phyloP scores from a whole-genome alignment of 805 yeast genomes.

The Kazachstania taianensis region DNA sequence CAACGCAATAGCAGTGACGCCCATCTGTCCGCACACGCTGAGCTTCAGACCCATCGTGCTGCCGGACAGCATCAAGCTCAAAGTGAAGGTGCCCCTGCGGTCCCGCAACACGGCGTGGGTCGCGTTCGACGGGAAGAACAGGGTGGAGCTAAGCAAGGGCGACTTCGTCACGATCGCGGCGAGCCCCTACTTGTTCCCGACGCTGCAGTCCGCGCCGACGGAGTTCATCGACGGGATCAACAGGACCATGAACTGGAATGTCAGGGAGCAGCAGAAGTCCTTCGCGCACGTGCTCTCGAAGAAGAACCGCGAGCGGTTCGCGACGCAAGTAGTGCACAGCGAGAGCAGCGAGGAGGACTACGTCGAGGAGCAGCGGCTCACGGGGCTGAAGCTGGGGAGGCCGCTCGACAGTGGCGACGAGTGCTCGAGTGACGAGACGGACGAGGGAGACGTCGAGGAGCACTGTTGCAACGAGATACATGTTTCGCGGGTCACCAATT shows the following conservation, averaged over 20 bases:
- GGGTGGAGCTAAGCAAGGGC: constrained; percentile 72
- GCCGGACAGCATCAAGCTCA: constrained; percentile 84
- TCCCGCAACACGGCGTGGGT: constrained; percentile 92
- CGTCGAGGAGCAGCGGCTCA: constrained; percentile 8
- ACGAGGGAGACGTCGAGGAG: too few relatives aligned
- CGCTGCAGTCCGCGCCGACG: constrained; percentile 61
- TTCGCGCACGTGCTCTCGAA: constrained; percentile 33
- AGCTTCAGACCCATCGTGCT: constrained; percentile 83
- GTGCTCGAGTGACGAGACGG: background rate
- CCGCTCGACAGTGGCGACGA: background rate
- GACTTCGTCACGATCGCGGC: constrained; percentile 79
- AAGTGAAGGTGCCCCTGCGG: constrained; percentile 67
- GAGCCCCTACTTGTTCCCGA: constrained; percentile 85
- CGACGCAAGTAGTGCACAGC: constrained; percentile 4
- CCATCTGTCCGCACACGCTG: constrained; percentile 89
- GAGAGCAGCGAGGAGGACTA: constrained; percentile 8
- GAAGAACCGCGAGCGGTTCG: constrained; percentile 13
- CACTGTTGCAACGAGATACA: too few relatives aligned
- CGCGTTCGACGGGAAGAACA: constrained; percentile 83
- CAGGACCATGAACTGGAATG: constrained; percentile 87
- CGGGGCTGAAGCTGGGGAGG: too few relatives aligned
- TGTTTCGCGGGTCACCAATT: too few relatives aligned
- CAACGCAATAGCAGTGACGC: constrained; percentile 85
- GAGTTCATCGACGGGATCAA: constrained; percentile 79
- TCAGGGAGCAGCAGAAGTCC: constrained; percentile 76